Conservation (phyloP, 2,329 filamentous ascomycete genomes). For the Furcasterigmium sp. region DNA sequence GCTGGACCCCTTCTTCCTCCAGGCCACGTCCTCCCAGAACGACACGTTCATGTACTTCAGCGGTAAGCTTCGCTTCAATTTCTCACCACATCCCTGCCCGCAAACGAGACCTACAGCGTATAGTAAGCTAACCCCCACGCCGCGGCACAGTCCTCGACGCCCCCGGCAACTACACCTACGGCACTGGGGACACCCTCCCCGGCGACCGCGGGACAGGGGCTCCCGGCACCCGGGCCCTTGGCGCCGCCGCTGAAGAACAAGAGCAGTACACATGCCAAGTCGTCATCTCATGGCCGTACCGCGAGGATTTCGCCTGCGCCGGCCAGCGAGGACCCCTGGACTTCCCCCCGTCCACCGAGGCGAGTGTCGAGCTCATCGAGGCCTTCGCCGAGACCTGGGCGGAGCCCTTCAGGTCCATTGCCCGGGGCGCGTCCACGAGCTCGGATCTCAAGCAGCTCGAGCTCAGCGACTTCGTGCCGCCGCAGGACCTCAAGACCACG, state of each 20-base stretch:
- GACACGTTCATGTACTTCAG: constrained; percentile 49
- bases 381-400: constrained; percentile 39
- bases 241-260: neutral
- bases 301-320: constrained; percentile 23
- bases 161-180: constrained; percentile 32
- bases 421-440: constrained; percentile 28
- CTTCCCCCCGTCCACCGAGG: constrained; percentile 32
- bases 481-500: constrained; percentile 24
- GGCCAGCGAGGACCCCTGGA: constrained; percentile 20
- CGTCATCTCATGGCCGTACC: constrained; percentile 45
- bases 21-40: constrained; percentile 45
- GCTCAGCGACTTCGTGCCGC: constrained; percentile 42
- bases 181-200: constrained; percentile 5
- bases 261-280: constrained; percentile 39
- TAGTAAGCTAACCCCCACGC: neutral
- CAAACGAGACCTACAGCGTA: no score
- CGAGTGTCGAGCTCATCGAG: constrained; percentile 35
- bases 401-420: constrained; percentile 40
- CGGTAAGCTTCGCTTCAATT: constrained; percentile 22
- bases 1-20: constrained; percentile 50
- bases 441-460: constrained; percentile 37
- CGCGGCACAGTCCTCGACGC: constrained; percentile 37
- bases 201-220: neutral
- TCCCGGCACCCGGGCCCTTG: neutral
- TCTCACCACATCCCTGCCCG: neutral